Base-by-base conservation (phyloP, 495 filamentous ascomycete genomes). In the Beverwykella pulmonaria region DNA sequence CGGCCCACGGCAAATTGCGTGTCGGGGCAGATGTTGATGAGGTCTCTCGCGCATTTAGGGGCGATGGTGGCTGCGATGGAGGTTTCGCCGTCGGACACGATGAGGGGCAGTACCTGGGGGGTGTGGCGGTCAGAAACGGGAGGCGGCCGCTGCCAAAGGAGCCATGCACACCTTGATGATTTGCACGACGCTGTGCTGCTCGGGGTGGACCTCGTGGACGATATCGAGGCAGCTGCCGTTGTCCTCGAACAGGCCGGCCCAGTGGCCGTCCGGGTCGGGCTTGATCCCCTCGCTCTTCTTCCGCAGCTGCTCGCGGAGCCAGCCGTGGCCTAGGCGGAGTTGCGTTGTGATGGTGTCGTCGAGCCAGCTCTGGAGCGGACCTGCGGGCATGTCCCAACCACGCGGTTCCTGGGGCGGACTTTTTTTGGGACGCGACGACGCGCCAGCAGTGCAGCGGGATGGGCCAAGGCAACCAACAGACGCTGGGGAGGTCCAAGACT, bases 231-330 rank as follows among this genome's bases (percentile, higher is more conserved):
- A 25, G 39, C 57, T 67, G 23, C 57, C 64, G 64, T 53, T 61
- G 60, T 74, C 71, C 30, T 67, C 60, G 44, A 65, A 75, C 9
- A 73, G 48, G 1, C 49, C 58, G 30, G 29, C 32, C 63, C 63
- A 66, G 8, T 23, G 41, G 14, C 17, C 23, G 19, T 29, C 22
- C 0, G 23, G 32, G 30, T 56, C 53, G 8, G 56, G 25, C 32
- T 39, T 58, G 34, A 61, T 22, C 9, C 32, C 27, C 46, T 59
- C 30, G 65, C 59, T 26, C 44, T 23, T 30, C 15, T 59, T 27
- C 23, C 29, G 29, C 19, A 26, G 12, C 32, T 39, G 53, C 7
- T 47, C 32, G 6, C 34, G 19, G 12, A 67, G 44, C 68, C 63
- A 59, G 30, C 17, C 1, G 30, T 50, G 30, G 7, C 50, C 58